Evolutionary conservation across 2,329 filamentous ascomycete species (phyloP).

Genomic region (Ophiostoma australiae): DNA sequence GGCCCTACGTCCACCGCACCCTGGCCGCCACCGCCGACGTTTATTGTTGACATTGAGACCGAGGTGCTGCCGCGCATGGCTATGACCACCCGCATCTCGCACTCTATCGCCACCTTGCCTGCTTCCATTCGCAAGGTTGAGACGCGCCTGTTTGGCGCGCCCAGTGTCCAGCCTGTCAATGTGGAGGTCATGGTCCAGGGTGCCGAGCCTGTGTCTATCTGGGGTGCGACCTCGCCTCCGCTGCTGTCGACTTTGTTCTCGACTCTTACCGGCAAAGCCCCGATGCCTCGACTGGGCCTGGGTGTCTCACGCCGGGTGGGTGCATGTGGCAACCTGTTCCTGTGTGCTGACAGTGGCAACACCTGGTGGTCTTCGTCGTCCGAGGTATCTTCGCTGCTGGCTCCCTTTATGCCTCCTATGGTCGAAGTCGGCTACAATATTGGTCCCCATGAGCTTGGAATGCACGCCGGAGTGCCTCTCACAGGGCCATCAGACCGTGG

Average conservation of each 20-base stretch:
- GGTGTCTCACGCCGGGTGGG: conserved; percentile 26
- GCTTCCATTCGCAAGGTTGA: conserved; percentile 16
- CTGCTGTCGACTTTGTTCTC: conserved; percentile 24
- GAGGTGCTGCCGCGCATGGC: conserved; percentile 39
- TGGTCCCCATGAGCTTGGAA: conserved; percentile 33
- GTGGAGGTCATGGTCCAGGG: conserved; percentile 35
- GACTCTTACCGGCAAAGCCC: neutral
- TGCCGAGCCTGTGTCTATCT: conserved; percentile 10
- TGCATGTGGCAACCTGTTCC: conserved; percentile 34
- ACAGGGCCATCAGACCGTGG: conserved; percentile 35
- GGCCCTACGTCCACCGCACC: neutral
- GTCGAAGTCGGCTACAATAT: conserved; percentile 42
- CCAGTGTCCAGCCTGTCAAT: conserved; percentile 32
- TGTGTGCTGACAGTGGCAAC: conserved; percentile 41
- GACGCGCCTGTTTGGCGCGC: conserved; percentile 9
- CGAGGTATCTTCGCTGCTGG: conserved; percentile 21
- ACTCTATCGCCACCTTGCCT: conserved; percentile 15
- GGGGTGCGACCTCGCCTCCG: conserved; percentile 32
- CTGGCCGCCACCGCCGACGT: conserved; percentile 27
- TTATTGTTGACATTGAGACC: conserved; percentile 37
- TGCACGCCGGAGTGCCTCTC: conserved; percentile 33
- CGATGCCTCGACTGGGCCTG: conserved; percentile 29
- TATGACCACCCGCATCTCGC: conserved; percentile 36
- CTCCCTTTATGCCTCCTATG: conserved; percentile 34
- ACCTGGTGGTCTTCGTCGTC: conserved; percentile 31